These are phyloP conservation scores for Skeletonema menzelii DNA, from an alignment of 108 stramenopile genomes.

Conservation along the genomic window DNA sequence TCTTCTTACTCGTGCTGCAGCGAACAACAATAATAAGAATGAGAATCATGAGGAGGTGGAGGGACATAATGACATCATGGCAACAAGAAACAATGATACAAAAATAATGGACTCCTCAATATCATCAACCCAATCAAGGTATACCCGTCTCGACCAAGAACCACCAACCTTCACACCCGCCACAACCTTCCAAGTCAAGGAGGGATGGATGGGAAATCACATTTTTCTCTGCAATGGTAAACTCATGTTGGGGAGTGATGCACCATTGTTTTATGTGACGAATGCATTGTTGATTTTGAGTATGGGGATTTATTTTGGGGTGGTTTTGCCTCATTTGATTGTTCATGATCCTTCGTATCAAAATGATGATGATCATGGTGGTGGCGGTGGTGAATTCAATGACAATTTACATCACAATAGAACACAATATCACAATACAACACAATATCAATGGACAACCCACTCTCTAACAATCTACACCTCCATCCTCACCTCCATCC, in stretches of 20 bases:
- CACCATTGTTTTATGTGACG: conserved; percentile 76
- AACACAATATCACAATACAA: background rate
- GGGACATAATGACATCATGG: too few relatives aligned
- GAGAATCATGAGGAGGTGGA: background rate
- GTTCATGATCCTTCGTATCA: conserved; percentile 18
- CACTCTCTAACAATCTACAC: conserved; percentile 39
- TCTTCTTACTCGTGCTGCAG: background rate
- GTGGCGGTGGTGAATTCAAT: background rate
- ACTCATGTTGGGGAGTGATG: conserved; percentile 85
- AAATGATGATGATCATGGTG: background rate
- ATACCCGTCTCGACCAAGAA: conserved; percentile 1
- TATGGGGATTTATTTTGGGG: conserved; percentile 46
- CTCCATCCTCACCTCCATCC: conserved; percentile 32
- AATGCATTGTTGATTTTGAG: conserved; percentile 62
- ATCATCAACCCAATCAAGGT: conserved; percentile 8
- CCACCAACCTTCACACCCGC: conserved; percentile 58
- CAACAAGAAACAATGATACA: too few relatives aligned
- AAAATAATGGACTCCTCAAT: too few relatives aligned
- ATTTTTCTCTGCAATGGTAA: conserved; percentile 82
- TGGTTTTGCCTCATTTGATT: conserved; percentile 53
- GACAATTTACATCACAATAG: background rate
- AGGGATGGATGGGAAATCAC: conserved; percentile 91
- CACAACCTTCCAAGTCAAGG: conserved; percentile 55
- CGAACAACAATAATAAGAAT: background rate
- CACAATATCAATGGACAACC: conserved; percentile 23